A percentile compares a stretch with the other conserved stretches of the same genome.
These are phyloP conservation scores for Neospermospora avenae DNA, from an alignment of 2,329 filamentous ascomycete species.

Conservation along the genomic window DNA sequence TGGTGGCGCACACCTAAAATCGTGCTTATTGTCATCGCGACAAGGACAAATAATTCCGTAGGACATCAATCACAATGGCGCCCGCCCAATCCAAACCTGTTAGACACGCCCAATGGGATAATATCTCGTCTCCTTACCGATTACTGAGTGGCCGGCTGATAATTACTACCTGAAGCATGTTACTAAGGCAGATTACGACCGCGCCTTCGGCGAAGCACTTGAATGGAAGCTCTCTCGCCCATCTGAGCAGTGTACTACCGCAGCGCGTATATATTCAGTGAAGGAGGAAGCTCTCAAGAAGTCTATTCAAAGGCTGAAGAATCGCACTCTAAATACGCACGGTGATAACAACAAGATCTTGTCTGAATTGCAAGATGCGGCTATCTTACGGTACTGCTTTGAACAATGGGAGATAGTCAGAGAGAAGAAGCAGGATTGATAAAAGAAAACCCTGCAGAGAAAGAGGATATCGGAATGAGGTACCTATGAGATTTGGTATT, in stretches of 20 bases:
- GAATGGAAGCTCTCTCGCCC: not conserved
- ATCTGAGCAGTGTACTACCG: not conserved
- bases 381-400: constrained; percentile 1
- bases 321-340: not conserved
- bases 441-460: too few species aligned
- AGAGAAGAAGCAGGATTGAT: too few species aligned
- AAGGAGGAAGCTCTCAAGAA: not conserved
- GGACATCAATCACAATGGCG: too few species aligned
- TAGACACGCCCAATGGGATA: not conserved
- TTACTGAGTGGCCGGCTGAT: not conserved
- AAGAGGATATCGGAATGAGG: too few species aligned
- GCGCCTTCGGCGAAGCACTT: not conserved
- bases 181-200: not conserved
- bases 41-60: not conserved
- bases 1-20: not conserved
- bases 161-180: not conserved
- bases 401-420: not conserved
- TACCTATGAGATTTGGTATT: too few species aligned
- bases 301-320: not conserved
- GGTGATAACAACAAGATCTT: not conserved
- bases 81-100: too few species aligned
- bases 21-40: not conserved
- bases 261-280: not conserved
- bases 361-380: not conserved
- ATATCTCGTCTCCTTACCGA: not conserved